phyloP scores from a whole-genome alignment of 192 early-diverging fungal species.

The Chytriomyces sp. region DNA sequence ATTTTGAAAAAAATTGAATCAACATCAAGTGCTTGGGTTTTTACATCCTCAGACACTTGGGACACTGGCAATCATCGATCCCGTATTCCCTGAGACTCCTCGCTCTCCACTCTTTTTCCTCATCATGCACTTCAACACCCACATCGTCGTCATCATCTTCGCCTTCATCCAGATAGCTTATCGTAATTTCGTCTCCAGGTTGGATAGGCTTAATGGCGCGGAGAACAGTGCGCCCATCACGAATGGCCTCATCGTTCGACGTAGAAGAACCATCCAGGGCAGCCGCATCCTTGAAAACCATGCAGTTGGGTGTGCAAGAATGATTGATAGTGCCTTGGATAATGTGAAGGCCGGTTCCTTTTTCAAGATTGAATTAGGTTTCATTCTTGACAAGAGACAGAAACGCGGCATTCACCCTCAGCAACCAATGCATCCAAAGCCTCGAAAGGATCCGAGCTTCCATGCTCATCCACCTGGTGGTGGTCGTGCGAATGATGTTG shows the following conservation, averaged over 20 bases:
- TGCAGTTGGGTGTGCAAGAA: conserved; percentile 37
- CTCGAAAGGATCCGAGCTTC: background rate
- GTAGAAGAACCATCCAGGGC: background rate
- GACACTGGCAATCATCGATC: conserved; percentile 18
- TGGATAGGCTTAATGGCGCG: conserved; percentile 23
- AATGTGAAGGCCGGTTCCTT: conserved; percentile 24
- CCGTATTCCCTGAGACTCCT: conserved; percentile 25
- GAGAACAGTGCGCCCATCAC: conserved; percentile 27
- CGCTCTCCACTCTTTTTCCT: conserved; percentile 17
- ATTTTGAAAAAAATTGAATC: no score
- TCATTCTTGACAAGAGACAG: no score
- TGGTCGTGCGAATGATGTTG: conserved; percentile 6
- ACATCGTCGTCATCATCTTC: conserved; percentile 17
- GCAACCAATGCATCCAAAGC: conserved; percentile 22
- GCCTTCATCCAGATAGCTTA: conserved; percentile 34
- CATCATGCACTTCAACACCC: conserved; percentile 7
- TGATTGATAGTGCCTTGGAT: conserved; percentile 39
- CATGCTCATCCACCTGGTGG: background rate
- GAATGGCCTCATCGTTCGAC: background rate
- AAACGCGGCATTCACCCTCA: no score
- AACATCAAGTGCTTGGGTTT: no score
- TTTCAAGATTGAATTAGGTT: no score
- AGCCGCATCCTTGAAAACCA: conserved; percentile 24
- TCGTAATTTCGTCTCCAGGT: conserved; percentile 33
- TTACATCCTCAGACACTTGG: no score